Conservation (phyloP, 805 yeast genomes). For the Myxozyma neotropica region DNA sequence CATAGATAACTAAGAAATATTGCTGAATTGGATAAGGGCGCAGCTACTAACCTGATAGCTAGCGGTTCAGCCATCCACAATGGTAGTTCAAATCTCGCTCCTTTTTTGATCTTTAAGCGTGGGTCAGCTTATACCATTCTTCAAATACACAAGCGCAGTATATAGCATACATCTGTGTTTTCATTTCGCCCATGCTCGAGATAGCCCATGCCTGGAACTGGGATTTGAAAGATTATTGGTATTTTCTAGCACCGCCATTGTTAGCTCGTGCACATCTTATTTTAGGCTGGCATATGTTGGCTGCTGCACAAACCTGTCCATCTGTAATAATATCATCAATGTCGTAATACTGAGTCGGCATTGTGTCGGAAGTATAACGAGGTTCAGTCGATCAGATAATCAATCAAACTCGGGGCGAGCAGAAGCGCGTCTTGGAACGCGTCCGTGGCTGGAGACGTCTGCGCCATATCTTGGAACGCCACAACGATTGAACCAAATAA, state of each 20-base stretch:
- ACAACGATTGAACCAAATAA: no score
- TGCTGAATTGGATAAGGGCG: conserved; percentile 43
- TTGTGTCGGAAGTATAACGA: background rate
- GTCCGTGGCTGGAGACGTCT: conserved; percentile 1
- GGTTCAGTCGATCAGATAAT: background rate
- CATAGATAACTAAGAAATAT: no score
- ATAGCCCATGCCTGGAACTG: conserved; percentile 86
- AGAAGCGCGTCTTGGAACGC: conserved; percentile 7
- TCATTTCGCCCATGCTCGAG: conserved; percentile 49
- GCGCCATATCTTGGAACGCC: background rate
- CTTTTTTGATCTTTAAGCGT: conserved; percentile 50
- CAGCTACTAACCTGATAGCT: conserved; percentile 53
- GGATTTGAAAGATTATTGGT: conserved; percentile 76
- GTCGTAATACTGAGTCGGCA: conserved; percentile 27
- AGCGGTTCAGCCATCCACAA: conserved; percentile 84
- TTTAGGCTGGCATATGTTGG: no score
- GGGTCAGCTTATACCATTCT: background rate
- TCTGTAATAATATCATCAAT: conserved; percentile 42
- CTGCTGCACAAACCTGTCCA: conserved; percentile 42
- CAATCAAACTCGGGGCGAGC: background rate
- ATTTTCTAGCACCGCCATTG: conserved; percentile 54
- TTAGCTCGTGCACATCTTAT: conserved; percentile 46
- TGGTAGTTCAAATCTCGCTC: conserved; percentile 75
- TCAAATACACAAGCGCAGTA: background rate
- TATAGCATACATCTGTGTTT: conserved; percentile 21